Evolutionary conservation across 2,329 filamentous ascomycete species (phyloP).

Genomic region (Pestalotiopsis sp.): DNA sequence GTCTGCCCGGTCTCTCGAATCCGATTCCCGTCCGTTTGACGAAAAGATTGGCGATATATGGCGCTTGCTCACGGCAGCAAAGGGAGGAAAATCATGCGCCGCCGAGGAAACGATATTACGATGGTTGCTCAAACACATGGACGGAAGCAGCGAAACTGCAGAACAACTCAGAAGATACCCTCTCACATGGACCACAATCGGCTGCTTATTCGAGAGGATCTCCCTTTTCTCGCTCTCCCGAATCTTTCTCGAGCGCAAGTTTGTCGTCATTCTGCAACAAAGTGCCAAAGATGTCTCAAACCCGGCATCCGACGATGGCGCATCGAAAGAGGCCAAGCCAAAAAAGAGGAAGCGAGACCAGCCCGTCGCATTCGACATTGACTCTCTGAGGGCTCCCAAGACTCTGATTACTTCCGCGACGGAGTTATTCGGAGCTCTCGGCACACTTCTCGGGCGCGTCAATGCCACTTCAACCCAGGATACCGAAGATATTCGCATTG

Average conservation of each 20-base stretch:
- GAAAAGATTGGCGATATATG: conserved; percentile 54
- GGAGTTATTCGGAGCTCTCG: conserved; percentile 51
- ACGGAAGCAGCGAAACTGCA: conserved; percentile 45
- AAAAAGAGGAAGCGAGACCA: conserved; percentile 53
- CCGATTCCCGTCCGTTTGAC: conserved; percentile 46
- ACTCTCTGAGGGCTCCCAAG: conserved; percentile 39
- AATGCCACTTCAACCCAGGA: conserved; percentile 33
- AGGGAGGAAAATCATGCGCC: conserved; percentile 49
- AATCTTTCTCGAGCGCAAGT: conserved; percentile 71
- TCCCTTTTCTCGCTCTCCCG: conserved; percentile 71
- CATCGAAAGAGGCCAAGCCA: conserved; percentile 31
- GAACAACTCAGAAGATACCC: conserved; percentile 60
- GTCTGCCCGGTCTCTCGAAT: conserved; percentile 58
- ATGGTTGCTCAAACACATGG: conserved; percentile 67
- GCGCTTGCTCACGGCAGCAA: conserved; percentile 47
- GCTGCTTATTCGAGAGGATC: conserved; percentile 64
- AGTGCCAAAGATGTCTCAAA: conserved; percentile 62
- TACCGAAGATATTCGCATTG: conserved; percentile 50
- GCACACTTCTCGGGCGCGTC: conserved; percentile 49
- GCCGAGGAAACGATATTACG: conserved; percentile 61
- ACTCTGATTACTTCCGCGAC: conserved; percentile 50
- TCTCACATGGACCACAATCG: conserved; percentile 64
- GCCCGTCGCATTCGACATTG: conserved; percentile 40
- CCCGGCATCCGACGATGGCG: conserved; percentile 23
- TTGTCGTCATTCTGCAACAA: conserved; percentile 67